Evolutionary conservation across 2,329 filamentous ascomycete species (phyloP).

Genomic region (Ophiostoma triangulosporum): DNA sequence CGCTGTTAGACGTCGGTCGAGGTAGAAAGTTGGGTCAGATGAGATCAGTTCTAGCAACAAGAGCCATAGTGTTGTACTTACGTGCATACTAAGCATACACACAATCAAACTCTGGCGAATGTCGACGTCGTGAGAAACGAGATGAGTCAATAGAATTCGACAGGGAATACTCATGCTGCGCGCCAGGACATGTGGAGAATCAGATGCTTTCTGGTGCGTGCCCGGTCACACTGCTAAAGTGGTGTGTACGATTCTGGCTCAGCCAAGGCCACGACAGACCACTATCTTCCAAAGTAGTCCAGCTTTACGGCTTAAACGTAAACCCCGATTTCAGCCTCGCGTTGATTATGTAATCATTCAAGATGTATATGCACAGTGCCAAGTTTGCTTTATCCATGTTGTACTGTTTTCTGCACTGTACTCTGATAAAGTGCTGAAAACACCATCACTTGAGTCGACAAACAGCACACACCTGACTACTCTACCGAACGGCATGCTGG

Average conservation of each 20-base stretch:
- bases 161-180: neutral
- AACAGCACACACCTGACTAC: neutral
- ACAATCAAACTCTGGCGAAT: neutral
- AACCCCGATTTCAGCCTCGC: too few species aligned
- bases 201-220: slow-evolving; percentile 12
- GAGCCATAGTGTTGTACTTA: too few species aligned
- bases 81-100: neutral
- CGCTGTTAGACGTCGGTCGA: too few species aligned
- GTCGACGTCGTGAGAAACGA: neutral
- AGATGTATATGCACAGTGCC: too few species aligned
- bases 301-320: too few species aligned
- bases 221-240: neutral
- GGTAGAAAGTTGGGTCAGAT: too few species aligned
- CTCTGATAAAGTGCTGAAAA: neutral
- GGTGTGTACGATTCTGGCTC: slow-evolving; percentile 1
- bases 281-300: neutral
- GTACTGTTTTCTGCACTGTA: neutral
- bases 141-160: neutral
- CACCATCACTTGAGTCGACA: too few species aligned
- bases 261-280: neutral
- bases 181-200: slow-evolving; percentile 16
- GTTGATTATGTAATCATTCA: neutral
- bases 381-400: too few species aligned
- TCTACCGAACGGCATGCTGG: slow-evolving; percentile 13
- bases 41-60: too few species aligned